phyloP scores from a whole-genome alignment of 257 asterid genomes.

The Catharanthus roseus region DNA sequence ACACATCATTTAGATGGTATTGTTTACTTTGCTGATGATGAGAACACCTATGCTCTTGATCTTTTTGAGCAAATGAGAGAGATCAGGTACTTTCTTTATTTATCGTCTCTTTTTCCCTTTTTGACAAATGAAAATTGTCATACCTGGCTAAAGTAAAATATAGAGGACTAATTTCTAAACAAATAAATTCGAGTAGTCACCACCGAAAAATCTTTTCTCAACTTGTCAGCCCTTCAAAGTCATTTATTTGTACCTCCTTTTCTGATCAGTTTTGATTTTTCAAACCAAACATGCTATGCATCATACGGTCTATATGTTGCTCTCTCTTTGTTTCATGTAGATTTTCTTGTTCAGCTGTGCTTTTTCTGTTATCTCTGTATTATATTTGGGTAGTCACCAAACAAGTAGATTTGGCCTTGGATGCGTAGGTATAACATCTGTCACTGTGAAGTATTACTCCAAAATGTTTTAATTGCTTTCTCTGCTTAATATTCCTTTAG shows the following conservation, averaged over 20 bases:
- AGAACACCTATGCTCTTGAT: slow-evolving; percentile 41
- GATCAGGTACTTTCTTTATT: slow-evolving; percentile 50
- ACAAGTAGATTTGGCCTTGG: not conserved
- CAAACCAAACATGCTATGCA: too few relatives aligned
- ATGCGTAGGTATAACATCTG: not conserved
- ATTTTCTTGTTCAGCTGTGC: not conserved
- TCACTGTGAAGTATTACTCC: not conserved
- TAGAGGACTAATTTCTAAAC: not conserved
- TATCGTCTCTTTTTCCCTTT: not conserved
- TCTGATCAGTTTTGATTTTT: too few relatives aligned
- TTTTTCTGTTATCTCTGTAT: not conserved
- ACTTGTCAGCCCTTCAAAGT: not conserved
- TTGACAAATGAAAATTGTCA: not conserved
- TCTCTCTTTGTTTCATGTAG: not conserved
- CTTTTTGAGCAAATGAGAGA: slow-evolving; percentile 67
- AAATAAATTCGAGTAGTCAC: not conserved
- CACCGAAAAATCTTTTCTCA: not conserved
- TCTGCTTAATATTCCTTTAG: not conserved
- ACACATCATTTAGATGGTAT: slow-evolving; percentile 71
- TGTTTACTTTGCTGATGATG: slow-evolving; percentile 65
- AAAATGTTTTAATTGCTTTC: not conserved
- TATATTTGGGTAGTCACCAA: not conserved
- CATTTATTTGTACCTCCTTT: too few relatives aligned
- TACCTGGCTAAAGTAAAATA: not conserved
- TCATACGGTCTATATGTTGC: not conserved